Percentiles rank a stretch among this genome's conserved stretches.
Conservation (phyloP, 805 yeast genomes). For the Saccharomycopsis javanensis region DNA sequence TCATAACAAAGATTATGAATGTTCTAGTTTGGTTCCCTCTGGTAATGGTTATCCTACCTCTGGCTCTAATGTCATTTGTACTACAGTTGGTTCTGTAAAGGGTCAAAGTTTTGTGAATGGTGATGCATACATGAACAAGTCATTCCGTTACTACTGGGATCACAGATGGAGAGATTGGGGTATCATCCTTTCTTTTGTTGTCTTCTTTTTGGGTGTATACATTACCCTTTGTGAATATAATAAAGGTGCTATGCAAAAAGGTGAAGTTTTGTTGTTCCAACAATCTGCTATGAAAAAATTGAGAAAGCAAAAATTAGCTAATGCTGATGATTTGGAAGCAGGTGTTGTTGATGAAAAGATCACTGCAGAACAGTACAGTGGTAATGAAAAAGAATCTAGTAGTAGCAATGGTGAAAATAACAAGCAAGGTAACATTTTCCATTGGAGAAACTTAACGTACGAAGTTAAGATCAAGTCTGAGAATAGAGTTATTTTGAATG, state of each 20-base stretch:
- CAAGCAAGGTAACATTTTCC: conserved; percentile 55
- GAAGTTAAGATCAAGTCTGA: conserved; percentile 53
- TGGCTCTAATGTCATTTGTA: conserved; percentile 32
- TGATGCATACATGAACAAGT: conserved; percentile 30
- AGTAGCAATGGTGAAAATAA: too few relatives aligned
- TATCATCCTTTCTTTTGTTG: conserved; percentile 40
- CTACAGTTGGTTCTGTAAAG: conserved; percentile 39
- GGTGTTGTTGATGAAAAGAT: conserved; percentile 20
- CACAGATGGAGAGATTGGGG: conserved; percentile 61
- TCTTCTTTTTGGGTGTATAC: conserved; percentile 43
- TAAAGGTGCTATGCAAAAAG: conserved; percentile 47
- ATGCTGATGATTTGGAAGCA: conserved; percentile 21
- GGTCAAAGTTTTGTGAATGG: conserved; percentile 47
- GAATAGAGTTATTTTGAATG: conserved; percentile 40
- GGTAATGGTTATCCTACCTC: conserved; percentile 33
- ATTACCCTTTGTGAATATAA: conserved; percentile 40
- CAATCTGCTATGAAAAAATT: conserved; percentile 31
- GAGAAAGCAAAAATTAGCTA: conserved; percentile 29
- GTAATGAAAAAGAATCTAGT: conserved; percentile 16
- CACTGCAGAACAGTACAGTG: conserved; percentile 23
- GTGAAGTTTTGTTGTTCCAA: conserved; percentile 51
- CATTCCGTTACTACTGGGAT: conserved; percentile 34
- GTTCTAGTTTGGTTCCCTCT: conserved; percentile 32
- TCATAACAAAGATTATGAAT: conserved; percentile 28
- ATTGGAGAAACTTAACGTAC: conserved; percentile 64